These are phyloP conservation scores for Chlamydomonas reinhardtii DNA, from an alignment of 163 green algal species.

Conservation along the genomic window DNA sequence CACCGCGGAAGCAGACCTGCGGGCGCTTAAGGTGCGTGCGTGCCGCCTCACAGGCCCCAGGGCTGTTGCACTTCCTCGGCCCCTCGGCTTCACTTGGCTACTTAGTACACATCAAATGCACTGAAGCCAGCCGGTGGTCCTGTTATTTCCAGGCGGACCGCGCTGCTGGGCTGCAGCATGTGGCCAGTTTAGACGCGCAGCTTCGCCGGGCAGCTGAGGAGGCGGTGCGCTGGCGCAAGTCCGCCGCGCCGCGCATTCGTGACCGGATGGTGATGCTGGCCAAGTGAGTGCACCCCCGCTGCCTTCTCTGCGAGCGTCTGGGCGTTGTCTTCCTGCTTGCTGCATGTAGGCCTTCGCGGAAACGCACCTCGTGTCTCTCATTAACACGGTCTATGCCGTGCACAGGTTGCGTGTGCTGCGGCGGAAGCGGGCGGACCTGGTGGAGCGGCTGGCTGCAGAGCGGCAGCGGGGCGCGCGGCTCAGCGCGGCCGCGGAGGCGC, in stretches of 20 bases:
- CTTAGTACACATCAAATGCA: background rate
- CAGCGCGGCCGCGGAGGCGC: background rate
- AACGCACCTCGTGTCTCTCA: too few species aligned
- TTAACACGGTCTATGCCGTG: too few species aligned
- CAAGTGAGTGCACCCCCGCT: background rate
- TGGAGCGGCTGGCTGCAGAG: background rate
- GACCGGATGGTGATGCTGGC: slow-evolving; percentile 21
- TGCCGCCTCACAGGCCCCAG: too few species aligned
- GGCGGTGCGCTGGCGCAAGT: slow-evolving; percentile 3
- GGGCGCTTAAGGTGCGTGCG: background rate
- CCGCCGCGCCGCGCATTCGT: slow-evolving; percentile 2
- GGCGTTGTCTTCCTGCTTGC: too few species aligned
- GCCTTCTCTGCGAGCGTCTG: too few species aligned
- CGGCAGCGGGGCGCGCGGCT: background rate
- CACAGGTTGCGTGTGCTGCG: slow-evolving; percentile 21
- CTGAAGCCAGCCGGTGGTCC: background rate
- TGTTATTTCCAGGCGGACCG: slow-evolving; percentile 9
- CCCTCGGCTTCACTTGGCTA: background rate
- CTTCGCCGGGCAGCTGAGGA: slow-evolving; percentile 3
- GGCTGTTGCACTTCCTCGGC: too few species aligned
- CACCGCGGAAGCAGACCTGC: background rate
- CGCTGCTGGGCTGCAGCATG: background rate
- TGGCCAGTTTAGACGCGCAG: background rate
- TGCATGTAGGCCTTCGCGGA: too few species aligned
- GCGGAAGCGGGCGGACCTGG: slow-evolving; percentile 25